Base-by-base conservation (phyloP, 2,329 filamentous ascomycete species). In the Colletotrichum orbiculare region DNA sequence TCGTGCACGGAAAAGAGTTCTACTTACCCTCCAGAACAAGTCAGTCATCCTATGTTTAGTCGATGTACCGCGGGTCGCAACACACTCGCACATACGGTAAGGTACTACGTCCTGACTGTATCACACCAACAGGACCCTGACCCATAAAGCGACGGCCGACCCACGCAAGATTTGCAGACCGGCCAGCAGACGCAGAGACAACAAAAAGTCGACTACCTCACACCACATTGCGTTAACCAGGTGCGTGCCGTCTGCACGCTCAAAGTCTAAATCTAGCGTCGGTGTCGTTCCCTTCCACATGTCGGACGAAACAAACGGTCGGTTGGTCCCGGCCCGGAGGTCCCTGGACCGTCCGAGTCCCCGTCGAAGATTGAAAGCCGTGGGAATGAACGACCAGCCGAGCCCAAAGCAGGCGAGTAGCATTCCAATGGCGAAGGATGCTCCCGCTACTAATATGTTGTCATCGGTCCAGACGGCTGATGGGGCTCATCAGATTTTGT, bases 1-100 rank as follows among this genome's bases (percentile, higher is more conserved):
- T 25, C 25, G 25, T 25, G 4, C 25, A 25, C 4, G 25, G 25
- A 25, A 25, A 25, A 25, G 25, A 25, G 4, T 25, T 25, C 25
- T 25, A 25, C 25, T 49, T 49, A 34, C 37, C 46, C 13, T 58
- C 17, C 41, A 49, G 8, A 38, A 45, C 38, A 59, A 64, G 58
- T 62, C 62, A 59, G 50, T 67, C 67, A 60, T 68, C 60, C 59
- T 57, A 52, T 55, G 35, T 62, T 38, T 15, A 9, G 17, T 39
- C 56, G 39, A 55, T 35, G 25, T 43, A 15, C 55, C 37, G 55
- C 50, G 55, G 55, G 25, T 25, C 25, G 3, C 25, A 5, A 60
- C 35, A 52, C 39, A 52, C 47, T 8, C 25, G 8, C 47, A 17
- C 12, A 38, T 8, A 49, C 17, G n/a, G 17, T 17, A 5, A 25